Evolutionary conservation across 1,284 basidiomycete genomes (phyloP).

Genomic region (Baeospora myosura): DNA sequence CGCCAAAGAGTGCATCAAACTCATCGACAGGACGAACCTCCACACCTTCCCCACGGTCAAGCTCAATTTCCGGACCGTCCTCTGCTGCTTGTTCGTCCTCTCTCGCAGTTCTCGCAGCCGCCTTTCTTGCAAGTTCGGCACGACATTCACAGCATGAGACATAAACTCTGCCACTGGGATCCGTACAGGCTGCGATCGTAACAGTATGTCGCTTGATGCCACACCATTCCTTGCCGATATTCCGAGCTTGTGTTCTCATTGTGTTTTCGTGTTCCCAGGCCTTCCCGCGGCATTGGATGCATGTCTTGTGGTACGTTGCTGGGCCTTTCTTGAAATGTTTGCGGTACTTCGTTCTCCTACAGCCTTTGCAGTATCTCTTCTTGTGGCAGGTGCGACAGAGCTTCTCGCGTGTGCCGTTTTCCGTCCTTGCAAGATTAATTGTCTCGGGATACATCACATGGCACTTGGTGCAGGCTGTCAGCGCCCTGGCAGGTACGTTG

Average conservation of each 20-base stretch:
- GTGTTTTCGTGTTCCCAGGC: too few species aligned
- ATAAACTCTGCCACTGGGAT: neutral
- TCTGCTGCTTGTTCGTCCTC: neutral
- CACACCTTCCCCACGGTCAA: conserved; percentile 7
- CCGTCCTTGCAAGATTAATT: too few species aligned
- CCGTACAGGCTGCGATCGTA: neutral
- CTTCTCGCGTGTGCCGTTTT: too few species aligned
- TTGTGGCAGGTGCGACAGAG: neutral
- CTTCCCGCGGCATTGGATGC: neutral
- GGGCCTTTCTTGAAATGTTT: neutral
- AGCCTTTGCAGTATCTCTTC: neutral
- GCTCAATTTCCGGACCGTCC: neutral
- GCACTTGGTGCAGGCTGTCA: too few species aligned
- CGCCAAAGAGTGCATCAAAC: conserved; percentile 7
- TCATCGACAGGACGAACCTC: conserved; percentile 3
- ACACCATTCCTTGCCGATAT: neutral
- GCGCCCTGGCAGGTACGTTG: too few species aligned
- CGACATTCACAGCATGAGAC: neutral
- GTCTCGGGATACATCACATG: too few species aligned
- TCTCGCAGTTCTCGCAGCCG: neutral
- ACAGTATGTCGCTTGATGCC: neutral
- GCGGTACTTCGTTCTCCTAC: neutral
- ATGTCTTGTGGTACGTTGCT: neutral
- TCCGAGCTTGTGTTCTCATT: neutral
- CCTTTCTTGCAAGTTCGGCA: neutral